Evolutionary conservation across 2,329 filamentous ascomycete genomes (phyloP).

Genomic region (Leptodontidium sp.): DNA sequence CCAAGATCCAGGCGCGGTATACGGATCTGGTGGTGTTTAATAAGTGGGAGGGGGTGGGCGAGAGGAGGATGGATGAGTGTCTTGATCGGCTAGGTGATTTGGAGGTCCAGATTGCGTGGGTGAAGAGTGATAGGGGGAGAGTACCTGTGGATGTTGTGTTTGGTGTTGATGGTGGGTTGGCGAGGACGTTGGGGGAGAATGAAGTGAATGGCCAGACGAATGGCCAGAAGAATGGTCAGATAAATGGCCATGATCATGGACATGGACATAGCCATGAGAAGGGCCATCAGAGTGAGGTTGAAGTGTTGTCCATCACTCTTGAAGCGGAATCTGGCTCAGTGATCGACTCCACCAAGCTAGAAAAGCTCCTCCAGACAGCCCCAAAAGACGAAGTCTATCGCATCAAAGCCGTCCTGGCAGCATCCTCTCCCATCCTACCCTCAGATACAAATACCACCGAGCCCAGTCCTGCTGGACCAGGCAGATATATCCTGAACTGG

Average conservation of each 20-base stretch:
- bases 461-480: slow-evolving; percentile 46
- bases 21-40: slow-evolving; percentile 78
- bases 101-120: slow-evolving; percentile 73
- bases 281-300: slow-evolving; percentile 82
- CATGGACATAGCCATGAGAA: slow-evolving; percentile 56
- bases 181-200: slow-evolving; percentile 59
- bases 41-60: slow-evolving; percentile 73
- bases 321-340: slow-evolving; percentile 51
- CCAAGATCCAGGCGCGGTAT: slow-evolving; percentile 75
- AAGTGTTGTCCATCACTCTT: slow-evolving; percentile 85
- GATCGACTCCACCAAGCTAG: slow-evolving; percentile 68
- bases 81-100: slow-evolving; percentile 73
- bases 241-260: slow-evolving; percentile 44
- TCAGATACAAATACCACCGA: slow-evolving; percentile 57
- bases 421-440: slow-evolving; percentile 55
- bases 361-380: slow-evolving; percentile 72
- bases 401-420: slow-evolving; percentile 77
- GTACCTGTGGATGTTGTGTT: slow-evolving; percentile 84
- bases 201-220: slow-evolving; percentile 48
- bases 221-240: no score
- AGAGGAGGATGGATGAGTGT: slow-evolving; percentile 68
- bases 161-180: slow-evolving; percentile 85
- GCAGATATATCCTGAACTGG: slow-evolving; percentile 94
- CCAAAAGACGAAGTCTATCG: slow-evolving; percentile 95
- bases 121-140: slow-evolving; percentile 83